Base-by-base conservation (phyloP, 2,329 filamentous ascomycete species). In the Scopulariopsis brevicaulis region DNA sequence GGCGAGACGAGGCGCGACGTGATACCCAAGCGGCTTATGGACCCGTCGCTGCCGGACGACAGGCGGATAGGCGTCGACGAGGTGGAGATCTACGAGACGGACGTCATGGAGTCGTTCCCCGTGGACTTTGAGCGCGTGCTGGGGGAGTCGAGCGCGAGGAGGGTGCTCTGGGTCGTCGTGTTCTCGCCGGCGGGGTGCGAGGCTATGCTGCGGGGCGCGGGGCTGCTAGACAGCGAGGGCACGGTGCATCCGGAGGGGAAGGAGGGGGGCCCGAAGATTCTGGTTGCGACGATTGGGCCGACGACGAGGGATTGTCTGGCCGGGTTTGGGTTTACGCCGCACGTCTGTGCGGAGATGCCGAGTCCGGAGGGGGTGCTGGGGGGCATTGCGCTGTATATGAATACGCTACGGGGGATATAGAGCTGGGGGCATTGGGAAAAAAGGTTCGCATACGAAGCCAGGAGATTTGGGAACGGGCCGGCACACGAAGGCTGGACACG, bases 1-100 rank as follows among this genome's bases (percentile, higher is more conserved):
- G 94, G 94, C 22, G 93, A 96, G 68, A 89, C 92, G 68, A 82
- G 91, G 58, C 77, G 94, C 52, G 94, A 97, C 68, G 84, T 96
- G 63, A 96, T 99, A 62, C 92, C 94, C 1, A 89, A 82, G 64
- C 90, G 83, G 1, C 74, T 97, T 43, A 88, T 85, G 76, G 79
- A 81, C 46, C 67, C 74, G 0, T 64, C 67, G 0, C 71, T 91
- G 10, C 70, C 78, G 0, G 62, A 67, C 0, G 66, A 74, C 15
- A 70, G 71, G 56, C 75, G 81, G 54, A 87, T 94, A 24, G 71
- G 70, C 8, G 87, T 97, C 1, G 81, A 87, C 43, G 92, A 97
- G 70, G 68, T 90, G 8, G 84, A 93, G 2, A 85, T 96, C 14
- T 99, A 99, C 68, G 87, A 89, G 60, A 96, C 93, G 0, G 84